phyloP scores from a whole-genome alignment of 371 early-diverging fungal species.

The Batrachochytrium dendrobatidis region DNA sequence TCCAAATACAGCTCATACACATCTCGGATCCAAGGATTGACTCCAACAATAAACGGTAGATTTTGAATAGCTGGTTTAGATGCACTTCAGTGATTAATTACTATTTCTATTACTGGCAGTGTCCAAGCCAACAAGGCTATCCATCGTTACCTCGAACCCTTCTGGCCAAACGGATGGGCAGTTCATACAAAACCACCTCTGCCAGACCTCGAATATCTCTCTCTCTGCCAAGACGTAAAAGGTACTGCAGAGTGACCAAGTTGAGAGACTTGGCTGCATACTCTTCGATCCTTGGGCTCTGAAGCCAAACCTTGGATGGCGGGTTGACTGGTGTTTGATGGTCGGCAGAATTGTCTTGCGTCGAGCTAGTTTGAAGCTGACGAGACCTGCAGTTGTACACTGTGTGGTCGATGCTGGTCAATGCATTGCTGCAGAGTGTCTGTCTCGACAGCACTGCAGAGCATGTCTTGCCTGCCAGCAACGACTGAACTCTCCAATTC shows the following conservation, averaged over 20 bases:
- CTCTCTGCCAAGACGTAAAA: constrained; percentile 40
- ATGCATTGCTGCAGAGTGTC: no score
- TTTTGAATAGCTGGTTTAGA: constrained; percentile 57
- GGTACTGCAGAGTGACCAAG: constrained; percentile 73
- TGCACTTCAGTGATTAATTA: no score
- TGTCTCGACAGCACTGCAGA: no score
- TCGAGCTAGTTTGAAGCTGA: no score
- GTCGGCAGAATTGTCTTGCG: no score
- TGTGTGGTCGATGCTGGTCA: no score
- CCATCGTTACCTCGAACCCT: constrained; percentile 48
- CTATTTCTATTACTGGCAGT: background rate
- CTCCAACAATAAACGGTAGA: constrained; percentile 85
- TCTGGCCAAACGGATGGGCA: constrained; percentile 76
- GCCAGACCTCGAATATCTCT: constrained; percentile 21
- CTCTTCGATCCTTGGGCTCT: background rate
- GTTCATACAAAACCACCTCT: constrained; percentile 62
- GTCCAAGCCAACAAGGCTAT: background rate
- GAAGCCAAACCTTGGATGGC: background rate
- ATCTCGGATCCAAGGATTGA: constrained; percentile 75
- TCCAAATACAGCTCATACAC: constrained; percentile 76
- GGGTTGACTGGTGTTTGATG: no score
- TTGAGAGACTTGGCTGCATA: constrained; percentile 35
- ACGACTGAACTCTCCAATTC: no score
- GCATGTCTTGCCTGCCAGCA: no score
- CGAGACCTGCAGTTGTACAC: no score